Evolutionary conservation across 1,139 yeast genomes (phyloP), one percentile per base, ranked within the genome.

Genomic region (Williopsis jadinii): DNA sequence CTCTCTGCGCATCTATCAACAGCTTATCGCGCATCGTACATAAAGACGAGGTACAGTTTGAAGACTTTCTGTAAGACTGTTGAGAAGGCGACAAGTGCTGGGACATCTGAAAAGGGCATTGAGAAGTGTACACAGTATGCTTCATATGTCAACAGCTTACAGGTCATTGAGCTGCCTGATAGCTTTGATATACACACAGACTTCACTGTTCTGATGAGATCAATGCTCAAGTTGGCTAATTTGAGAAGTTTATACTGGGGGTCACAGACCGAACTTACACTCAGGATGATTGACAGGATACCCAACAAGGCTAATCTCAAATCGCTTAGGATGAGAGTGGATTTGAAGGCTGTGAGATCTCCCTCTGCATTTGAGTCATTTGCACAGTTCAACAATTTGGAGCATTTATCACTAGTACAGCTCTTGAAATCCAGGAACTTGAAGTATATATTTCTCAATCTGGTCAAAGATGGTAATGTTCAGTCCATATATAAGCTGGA

Each of bases 231-330:
- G 13, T 37, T 55, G 19, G 41, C 37, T 1, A 36, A 43, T 3
- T 37, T 56, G 40, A 41, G 36, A 10, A 43, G 38, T 9, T 50
- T 56, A 15, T 47, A 41, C 32, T 56, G 60, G 57, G 42, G 42
- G 24, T 48, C 53, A 3, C 47, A 46, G 9, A 42, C 39, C 9
- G 49, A 45, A 11, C 37, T 56, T n/a, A 38, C 54, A 2, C 38
- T 44, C n/a, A 51, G 49, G 14, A 30, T 48, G 10, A 32, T 55
- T 3, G 34, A 44, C 11, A 40, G 47, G 24, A 15, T 56, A 10
- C 55, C 56, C 5, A 52, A 53, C 30, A 51, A 51, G 37, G 11
- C 24, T 1, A 34, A 39, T 2, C 12, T 56, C 8, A 35, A 37
- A 3, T 41, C 55, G 0, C 39, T 55, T 9, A 38, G 44, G 30